phyloP scores from a whole-genome alignment of 2,329 filamentous ascomycete species.

The Nectriaceae sp. region DNA sequence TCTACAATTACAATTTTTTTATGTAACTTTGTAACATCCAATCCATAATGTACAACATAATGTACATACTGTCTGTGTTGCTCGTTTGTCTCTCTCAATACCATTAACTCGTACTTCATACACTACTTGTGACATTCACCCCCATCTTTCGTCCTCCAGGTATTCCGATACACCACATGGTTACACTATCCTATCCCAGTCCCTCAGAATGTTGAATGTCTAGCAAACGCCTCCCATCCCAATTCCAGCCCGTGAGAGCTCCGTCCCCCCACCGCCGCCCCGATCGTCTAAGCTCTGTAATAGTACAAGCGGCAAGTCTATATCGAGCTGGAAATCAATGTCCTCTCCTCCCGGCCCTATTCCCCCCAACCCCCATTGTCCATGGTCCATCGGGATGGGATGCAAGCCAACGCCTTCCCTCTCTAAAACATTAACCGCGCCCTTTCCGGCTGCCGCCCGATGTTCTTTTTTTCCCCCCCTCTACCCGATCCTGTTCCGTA shows the following conservation, averaged over 20 bases:
- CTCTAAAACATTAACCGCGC: slow-evolving; percentile 26
- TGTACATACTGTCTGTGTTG: no score
- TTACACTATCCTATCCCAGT: no score
- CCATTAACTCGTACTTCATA: no score
- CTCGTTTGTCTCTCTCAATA: no score
- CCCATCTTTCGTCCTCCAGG: no score
- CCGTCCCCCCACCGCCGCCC: not conserved
- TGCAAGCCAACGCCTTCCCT: slow-evolving; percentile 23
- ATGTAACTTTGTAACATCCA: no score
- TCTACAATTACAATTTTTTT: no score
- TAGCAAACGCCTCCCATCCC: no score
- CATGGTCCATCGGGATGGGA: slow-evolving; percentile 18
- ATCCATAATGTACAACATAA: no score
- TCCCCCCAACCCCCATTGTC: slow-evolving; percentile 12
- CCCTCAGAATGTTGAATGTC: no score
- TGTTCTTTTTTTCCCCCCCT: slow-evolving; percentile 6
- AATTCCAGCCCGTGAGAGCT: not conserved
- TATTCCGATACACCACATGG: no score
- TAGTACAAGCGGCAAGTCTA: not conserved
- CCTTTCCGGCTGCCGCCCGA: slow-evolving; percentile 12
- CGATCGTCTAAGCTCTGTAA: not conserved
- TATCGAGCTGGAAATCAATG: slow-evolving; percentile 2
- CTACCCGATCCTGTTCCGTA: slow-evolving; percentile 16
- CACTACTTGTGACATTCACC: no score
- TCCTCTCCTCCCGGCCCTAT: slow-evolving; percentile 1